Evolutionary conservation across 2,329 filamentous ascomycete genomes (phyloP), one percentile per base, ranked within the genome.

Genomic region (Verticillium albo-atrum): DNA sequence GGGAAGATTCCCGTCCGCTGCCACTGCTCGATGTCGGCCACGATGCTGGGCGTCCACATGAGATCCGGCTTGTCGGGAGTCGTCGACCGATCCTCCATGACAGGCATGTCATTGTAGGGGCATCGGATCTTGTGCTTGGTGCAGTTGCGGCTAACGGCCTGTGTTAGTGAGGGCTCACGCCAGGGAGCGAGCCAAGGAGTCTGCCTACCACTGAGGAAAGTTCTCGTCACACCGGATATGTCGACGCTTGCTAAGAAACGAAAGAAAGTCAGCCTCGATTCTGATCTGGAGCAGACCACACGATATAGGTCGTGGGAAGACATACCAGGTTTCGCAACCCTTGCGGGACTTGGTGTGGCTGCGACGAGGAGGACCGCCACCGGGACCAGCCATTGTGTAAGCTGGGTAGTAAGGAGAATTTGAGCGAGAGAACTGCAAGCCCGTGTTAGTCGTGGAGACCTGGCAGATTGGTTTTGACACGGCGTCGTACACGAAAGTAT

Each of bases 311-410:
- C 12, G 6, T 4, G 25, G 14, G 3, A 51, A 51, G 58, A 70
- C 77, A 63, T 78, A 82, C 80, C 95, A 99, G 63, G 92, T 97
- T 71, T 96, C 94, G 83, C 95, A 99, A 64, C 95, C 95, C 79
- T 97, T 98, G 72, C 95, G 89, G 70, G 94, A 98, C 82, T 99
- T 99, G 74, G 95, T 99, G 81, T 99, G 95, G 81, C 94, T 97
- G 74, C 86, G 82, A 74, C 86, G 84, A 73, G 94, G 93, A 74
- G 94, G 93, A 81, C 94, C 94, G 82, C 92, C 92, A 77, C 93
- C 93, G 72, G 92, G 91, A 78, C 92, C 92, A 80, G 92, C 91
- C 93, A 97, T 97, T 82, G 75, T 73, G 68, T 69, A 57, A n/a
- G n/a, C n/a, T n/a, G 26, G 10, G 17, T 26, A 20, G 32, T 23